A percentile compares a stretch with the other conserved stretches of the same genome.
Evolutionary conservation across 1,139 yeast genomes (phyloP).

Genomic region (Zhuliangozyma parablackwelliae): DNA sequence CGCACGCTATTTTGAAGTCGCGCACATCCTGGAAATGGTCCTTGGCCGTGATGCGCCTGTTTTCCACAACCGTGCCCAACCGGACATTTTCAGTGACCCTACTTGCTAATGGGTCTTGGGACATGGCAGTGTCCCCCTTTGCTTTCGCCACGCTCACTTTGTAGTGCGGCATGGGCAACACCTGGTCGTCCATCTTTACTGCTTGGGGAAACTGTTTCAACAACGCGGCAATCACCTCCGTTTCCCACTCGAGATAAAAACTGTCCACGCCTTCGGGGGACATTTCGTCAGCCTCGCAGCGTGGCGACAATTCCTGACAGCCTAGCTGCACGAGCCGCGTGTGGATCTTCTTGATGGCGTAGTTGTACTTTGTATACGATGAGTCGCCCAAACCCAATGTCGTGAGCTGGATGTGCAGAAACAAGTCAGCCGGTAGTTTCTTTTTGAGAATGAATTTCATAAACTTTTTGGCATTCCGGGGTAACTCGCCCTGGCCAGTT

Average conservation of each 20-base stretch:
- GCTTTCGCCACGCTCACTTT: constrained; percentile 4
- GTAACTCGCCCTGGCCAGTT: constrained; percentile 94
- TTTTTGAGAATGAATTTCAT: constrained; percentile 71
- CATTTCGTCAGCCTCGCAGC: constrained; percentile 91
- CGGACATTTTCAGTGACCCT: too few species aligned
- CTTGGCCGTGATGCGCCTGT: constrained; percentile 56
- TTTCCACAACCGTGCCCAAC: constrained; percentile 28
- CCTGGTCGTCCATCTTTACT: constrained; percentile 10
- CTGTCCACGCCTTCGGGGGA: constrained; percentile 77
- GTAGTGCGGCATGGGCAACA: constrained; percentile 16
- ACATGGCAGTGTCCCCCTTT: not conserved
- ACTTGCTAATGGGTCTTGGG: too few species aligned
- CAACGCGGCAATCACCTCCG: constrained; percentile 43
- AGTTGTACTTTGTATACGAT: constrained; percentile 80
- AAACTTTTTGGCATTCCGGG: constrained; percentile 66
- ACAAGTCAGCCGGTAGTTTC: constrained; percentile 60
- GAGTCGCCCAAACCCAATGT: constrained; percentile 95
- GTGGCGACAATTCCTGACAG: constrained; percentile 60
- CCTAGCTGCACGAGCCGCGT: constrained; percentile 77
- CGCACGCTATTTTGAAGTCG: constrained; percentile 45
- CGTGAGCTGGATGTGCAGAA: constrained; percentile 60
- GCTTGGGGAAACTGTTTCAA: constrained; percentile 6
- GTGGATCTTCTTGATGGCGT: constrained; percentile 80
- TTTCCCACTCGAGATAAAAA: constrained; percentile 72
- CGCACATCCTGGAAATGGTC: constrained; percentile 93